phyloP scores from a whole-genome alignment of 805 yeast species.

The Ogataea pignaliae region DNA sequence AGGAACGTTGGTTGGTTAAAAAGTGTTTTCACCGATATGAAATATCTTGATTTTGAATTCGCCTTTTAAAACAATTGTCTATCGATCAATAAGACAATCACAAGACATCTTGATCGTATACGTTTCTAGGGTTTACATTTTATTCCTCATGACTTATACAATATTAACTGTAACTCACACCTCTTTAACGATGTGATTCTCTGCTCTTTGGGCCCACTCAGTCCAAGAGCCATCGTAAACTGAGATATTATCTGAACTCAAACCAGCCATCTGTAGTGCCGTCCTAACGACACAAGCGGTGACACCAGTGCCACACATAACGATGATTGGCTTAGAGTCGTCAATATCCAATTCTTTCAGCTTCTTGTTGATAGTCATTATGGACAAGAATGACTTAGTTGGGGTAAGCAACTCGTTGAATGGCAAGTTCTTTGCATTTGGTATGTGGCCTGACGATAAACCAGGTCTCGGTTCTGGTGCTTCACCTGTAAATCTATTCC shows the following conservation, averaged over 20 bases:
- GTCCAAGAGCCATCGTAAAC: conserved; percentile 89
- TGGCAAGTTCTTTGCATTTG: conserved; percentile 75
- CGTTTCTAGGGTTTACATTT: neutral
- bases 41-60: conserved; percentile 11
- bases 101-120: too few species aligned
- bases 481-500: conserved; percentile 68
- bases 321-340: conserved; percentile 61
- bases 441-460: conserved; percentile 83
- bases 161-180: conserved; percentile 1
- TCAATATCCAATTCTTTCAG: conserved; percentile 40
- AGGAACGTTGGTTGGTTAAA: conserved; percentile 13
- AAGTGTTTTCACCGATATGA: conserved; percentile 8
- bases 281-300: conserved; percentile 84
- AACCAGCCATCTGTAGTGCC: conserved; percentile 59
- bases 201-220: conserved; percentile 81
- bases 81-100: too few species aligned
- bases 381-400: conserved; percentile 43
- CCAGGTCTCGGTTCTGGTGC: conserved; percentile 90
- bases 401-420: conserved; percentile 56
- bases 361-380: conserved; percentile 40
- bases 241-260: conserved; percentile 40
- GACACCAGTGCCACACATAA: conserved; percentile 96
- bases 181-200: conserved; percentile 48
- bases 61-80: conserved; percentile 3
- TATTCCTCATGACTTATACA: neutral